A percentile compares a stretch with the other conserved stretches of the same genome.
Evolutionary conservation across 306 rosid genomes (phyloP).

Genomic region (Cercis canadensis): DNA sequence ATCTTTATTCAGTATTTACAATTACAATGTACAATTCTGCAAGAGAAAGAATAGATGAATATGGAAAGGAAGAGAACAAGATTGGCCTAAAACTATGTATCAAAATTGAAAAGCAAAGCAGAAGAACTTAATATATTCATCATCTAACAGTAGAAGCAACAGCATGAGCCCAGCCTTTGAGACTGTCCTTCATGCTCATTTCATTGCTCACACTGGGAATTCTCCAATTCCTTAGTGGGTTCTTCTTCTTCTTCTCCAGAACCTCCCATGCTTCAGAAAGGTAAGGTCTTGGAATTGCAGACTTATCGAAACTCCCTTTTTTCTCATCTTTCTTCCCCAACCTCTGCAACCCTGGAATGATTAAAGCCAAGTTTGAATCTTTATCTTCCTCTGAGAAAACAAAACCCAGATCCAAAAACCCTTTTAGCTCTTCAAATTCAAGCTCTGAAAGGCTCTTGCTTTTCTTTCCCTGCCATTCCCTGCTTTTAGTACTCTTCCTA

Average conservation of each 20-base stretch:
- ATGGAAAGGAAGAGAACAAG: background rate
- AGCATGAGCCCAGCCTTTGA: constrained; percentile 81
- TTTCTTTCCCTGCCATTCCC: constrained; percentile 41
- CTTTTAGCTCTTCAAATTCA: constrained; percentile 84
- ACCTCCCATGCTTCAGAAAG: constrained; percentile 89
- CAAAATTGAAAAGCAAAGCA: too few species aligned
- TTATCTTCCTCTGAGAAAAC: constrained; percentile 82
- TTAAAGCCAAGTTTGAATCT: constrained; percentile 74
- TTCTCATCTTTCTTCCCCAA: constrained; percentile 55
- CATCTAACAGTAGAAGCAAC: constrained; percentile 84
- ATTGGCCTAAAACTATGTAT: background rate
- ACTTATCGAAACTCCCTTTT: constrained; percentile 28
- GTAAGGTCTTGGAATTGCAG: constrained; percentile 70
- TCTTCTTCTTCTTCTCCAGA: constrained; percentile 49
- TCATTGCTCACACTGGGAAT: constrained; percentile 63
- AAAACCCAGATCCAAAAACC: constrained; percentile 92
- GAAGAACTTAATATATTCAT: background rate
- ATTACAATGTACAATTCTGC: background rate
- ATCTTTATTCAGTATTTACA: background rate
- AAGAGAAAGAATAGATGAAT: background rate
- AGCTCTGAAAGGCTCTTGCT: constrained; percentile 88
- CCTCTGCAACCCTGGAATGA: constrained; percentile 87
- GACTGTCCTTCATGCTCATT: constrained; percentile 69
- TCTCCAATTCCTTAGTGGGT: constrained; percentile 68
- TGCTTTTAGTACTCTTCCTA: background rate